Conservation (phyloP, 2,329 filamentous ascomycete species). For the Exophiala bonariae region DNA sequence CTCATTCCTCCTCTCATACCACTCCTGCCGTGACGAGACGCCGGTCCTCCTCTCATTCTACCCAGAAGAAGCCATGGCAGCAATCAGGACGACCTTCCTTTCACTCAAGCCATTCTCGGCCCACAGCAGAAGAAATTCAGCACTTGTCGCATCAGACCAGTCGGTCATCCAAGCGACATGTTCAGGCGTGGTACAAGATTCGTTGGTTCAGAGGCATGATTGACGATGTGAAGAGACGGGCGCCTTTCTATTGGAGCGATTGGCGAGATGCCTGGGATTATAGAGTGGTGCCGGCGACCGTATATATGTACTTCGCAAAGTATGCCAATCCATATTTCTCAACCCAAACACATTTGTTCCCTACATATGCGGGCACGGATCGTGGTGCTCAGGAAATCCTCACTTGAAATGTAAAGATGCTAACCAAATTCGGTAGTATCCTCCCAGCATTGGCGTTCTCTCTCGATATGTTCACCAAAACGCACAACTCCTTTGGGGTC, state of each 20-base stretch:
- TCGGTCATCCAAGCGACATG: constrained; percentile 23
- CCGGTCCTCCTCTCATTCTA: constrained; percentile 22
- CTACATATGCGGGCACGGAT: too few species aligned
- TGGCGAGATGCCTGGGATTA: constrained; percentile 90
- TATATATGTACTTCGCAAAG: constrained; percentile 97
- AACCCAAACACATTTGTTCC: constrained; percentile 2
- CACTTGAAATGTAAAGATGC: too few species aligned
- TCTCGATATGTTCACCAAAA: constrained; percentile 90
- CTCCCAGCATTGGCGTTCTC: constrained; percentile 85
- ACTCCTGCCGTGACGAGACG: constrained; percentile 10
- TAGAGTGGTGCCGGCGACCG: constrained; percentile 78
- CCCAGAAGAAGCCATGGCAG: constrained; percentile 24
- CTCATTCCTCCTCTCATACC: constrained; percentile 11
- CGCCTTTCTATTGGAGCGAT: constrained; percentile 78
- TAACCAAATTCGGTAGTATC: constrained; percentile 66
- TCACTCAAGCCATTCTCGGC: constrained; percentile 22
- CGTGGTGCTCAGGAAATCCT: too few species aligned
- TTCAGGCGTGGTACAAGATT: constrained; percentile 69
- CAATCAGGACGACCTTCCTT: constrained; percentile 17
- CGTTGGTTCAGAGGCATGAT: constrained; percentile 75
- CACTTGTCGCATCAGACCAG: constrained; percentile 20
- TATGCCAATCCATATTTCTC: constrained; percentile 43
- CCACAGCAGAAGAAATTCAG: constrained; percentile 24
- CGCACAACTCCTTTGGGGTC: constrained; percentile 78
- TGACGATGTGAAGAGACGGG: constrained; percentile 71